Percentiles rank a stretch among this genome's conserved stretches.
These are phyloP conservation scores for Trypanosoma rangeli DNA, from an alignment of 208 protist genomes.

Conservation along the genomic window DNA sequence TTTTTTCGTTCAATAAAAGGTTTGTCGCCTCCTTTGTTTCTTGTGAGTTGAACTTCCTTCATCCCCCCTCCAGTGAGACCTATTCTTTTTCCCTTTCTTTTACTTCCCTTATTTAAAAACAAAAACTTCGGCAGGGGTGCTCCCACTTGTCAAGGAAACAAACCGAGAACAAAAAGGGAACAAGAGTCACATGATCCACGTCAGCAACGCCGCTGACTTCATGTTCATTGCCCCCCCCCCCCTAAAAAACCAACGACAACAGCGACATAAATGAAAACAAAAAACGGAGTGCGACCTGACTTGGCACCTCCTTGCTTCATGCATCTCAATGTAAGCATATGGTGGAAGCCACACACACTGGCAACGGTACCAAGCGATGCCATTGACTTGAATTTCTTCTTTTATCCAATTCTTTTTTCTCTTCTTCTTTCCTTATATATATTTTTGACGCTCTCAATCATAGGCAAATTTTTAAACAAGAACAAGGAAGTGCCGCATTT, in stretches of 20 bases:
- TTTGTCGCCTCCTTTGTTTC: no score
- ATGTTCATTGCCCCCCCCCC: not conserved
- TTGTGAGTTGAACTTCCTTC: no score
- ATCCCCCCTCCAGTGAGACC: no score
- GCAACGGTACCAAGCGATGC: not conserved
- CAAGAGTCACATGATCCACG: not conserved
- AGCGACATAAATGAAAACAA: slow-evolving; percentile 20
- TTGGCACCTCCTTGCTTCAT: not conserved
- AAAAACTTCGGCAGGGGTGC: no score
- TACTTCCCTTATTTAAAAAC: not conserved
- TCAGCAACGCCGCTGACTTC: not conserved
- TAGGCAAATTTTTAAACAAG: not conserved
- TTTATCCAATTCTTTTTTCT: not conserved
- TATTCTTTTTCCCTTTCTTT: not conserved
- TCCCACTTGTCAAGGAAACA: no score
- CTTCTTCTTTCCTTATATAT: not conserved
- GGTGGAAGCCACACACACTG: not conserved
- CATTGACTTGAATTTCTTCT: not conserved
- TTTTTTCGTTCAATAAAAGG: not conserved
- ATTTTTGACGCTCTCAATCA: not conserved
- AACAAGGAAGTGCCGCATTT: not conserved
- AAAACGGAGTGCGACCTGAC: not conserved
- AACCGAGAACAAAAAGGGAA: no score
- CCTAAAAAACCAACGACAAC: slow-evolving; percentile 18
- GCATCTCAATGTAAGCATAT: not conserved